A percentile compares a stretch with the other conserved stretches of the same genome.
Conservation (phyloP, 352 stramenopile species). For the Phytopythium montanum region DNA sequence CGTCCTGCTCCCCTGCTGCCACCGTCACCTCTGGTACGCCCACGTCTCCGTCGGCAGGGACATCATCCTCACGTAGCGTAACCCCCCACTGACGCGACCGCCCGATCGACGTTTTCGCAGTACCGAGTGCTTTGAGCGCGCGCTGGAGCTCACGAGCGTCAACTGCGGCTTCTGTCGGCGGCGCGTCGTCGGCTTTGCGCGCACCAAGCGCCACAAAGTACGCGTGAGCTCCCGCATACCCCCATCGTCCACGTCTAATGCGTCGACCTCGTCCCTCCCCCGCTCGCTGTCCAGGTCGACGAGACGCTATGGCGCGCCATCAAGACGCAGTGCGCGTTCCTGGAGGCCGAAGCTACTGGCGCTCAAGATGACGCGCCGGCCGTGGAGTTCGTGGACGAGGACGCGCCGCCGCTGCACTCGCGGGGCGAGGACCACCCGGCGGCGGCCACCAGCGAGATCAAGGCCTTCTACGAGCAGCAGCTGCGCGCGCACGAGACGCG, state of each 20-base stretch:
- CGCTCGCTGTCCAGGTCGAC: slow-evolving; percentile 23
- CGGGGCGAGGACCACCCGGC: slow-evolving; percentile 20
- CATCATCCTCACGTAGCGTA: too few species aligned
- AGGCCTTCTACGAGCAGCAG: slow-evolving; percentile 40
- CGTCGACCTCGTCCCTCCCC: not conserved
- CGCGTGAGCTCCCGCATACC: not conserved
- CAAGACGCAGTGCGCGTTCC: slow-evolving; percentile 41
- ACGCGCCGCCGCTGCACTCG: slow-evolving; percentile 29
- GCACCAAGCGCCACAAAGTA: slow-evolving; percentile 68
- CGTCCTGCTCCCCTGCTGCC: slow-evolving; percentile 70
- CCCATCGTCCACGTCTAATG: not conserved
- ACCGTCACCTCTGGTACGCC: slow-evolving; percentile 60
- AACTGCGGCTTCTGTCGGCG: slow-evolving; percentile 81
- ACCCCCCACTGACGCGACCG: not conserved
- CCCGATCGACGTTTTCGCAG: slow-evolving; percentile 12
- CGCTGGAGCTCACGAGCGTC: slow-evolving; percentile 66
- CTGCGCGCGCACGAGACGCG: slow-evolving; percentile 25
- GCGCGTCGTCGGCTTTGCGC: slow-evolving; percentile 68
- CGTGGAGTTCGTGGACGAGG: slow-evolving; percentile 52
- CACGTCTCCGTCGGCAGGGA: too few species aligned
- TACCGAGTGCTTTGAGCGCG: slow-evolving; percentile 67
- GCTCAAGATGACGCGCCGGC: slow-evolving; percentile 14
- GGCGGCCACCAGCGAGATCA: slow-evolving; percentile 24
- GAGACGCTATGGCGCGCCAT: slow-evolving; percentile 58
- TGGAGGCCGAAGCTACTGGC: slow-evolving; percentile 21